phyloP scores from a whole-genome alignment of 2,329 filamentous ascomycete genomes.

The Laburnicola sp. region DNA sequence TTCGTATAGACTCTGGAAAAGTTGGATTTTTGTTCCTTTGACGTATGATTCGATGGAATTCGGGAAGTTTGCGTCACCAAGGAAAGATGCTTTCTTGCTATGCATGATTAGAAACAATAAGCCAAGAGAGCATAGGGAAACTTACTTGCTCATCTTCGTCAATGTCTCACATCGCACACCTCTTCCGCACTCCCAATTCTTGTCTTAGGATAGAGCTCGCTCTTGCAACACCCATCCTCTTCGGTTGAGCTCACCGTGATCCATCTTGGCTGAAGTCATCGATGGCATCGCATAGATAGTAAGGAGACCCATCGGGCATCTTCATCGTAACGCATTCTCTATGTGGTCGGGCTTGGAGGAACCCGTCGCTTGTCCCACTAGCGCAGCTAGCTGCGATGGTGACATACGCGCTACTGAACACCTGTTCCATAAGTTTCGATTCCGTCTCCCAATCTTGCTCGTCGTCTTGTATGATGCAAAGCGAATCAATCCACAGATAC shows the following conservation, averaged over 20 bases:
- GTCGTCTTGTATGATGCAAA: slow-evolving; percentile 6
- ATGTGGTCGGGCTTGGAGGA: slow-evolving; percentile 3
- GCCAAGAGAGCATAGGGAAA: neutral
- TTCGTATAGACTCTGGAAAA: slow-evolving; percentile 23
- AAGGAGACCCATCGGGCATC: neutral
- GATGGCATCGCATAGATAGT: slow-evolving; percentile 17
- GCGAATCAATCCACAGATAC: slow-evolving; percentile 26
- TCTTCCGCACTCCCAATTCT: slow-evolving; percentile 31
- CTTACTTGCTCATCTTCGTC: slow-evolving; percentile 23
- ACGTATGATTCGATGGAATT: slow-evolving; percentile 1
- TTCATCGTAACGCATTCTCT: neutral
- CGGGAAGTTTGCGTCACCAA: slow-evolving; percentile 3
- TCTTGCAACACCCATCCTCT: slow-evolving; percentile 38
- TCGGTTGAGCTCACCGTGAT: slow-evolving; percentile 18
- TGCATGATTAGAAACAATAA: neutral
- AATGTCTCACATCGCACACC: slow-evolving; percentile 27
- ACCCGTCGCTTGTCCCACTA: slow-evolving; percentile 8
- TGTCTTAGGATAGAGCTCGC: slow-evolving; percentile 27
- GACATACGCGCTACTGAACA: slow-evolving; percentile 15
- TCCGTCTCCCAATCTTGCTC: slow-evolving; percentile 17
- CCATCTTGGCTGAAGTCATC: slow-evolving; percentile 21
- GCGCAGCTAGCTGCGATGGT: slow-evolving; percentile 16
- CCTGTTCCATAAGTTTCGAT: slow-evolving; percentile 15
- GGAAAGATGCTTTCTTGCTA: slow-evolving; percentile 4
- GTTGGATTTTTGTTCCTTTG: slow-evolving; percentile 17